Base-by-base conservation (phyloP, 768 basidiomycete species). In the Tulasnella sp. region DNA sequence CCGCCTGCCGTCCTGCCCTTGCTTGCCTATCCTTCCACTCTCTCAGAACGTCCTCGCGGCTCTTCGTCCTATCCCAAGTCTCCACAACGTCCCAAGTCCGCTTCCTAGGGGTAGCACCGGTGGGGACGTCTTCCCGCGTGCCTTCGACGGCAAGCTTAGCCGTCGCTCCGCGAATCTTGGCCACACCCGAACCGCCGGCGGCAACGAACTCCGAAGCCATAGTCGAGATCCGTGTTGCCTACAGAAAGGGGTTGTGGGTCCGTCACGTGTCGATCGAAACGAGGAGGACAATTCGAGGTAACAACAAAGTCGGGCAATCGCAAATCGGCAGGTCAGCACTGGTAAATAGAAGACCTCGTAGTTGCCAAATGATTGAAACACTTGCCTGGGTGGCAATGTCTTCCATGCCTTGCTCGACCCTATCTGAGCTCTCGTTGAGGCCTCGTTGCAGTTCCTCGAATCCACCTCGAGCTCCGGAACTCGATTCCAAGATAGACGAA, bases 71-170 rank as follows among this genome's bases (percentile, higher is more conserved):
- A 47, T 87, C 84, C 91, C 92, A 94, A 66, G 86, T 80, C 75
- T 90, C 89, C 6, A 83, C 82, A 73, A 89, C 89, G 73, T 89
- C 82, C 87, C 90, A 90, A 36, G 80, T 79, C 37, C 90, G 87
- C 82, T 91, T 93, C 62, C 86, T 86, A 40, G 93, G 93, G 3
- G 92, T 94, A 69, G 81, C 80, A 5, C 92, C 92, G 16, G 89
- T 91, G 1, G 90, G 80, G 26, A 80, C 77, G 76, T 94, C 92
- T 9, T 75, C 75, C 35, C 59, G 39, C 14, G 76, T 72, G 17
- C 74, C 75, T 17, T 73, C 69, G 3, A 66, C 67, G 26, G 75
- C 22, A 36, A 74, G 73, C 47, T 35, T 32, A 7, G n/a, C 29
- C 17, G 73, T 40, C 19, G 39, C 36, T 26, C 83, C 81, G 59